Conservation (phyloP, 441 rosid genomes). For the Erodium chrysanthum region DNA sequence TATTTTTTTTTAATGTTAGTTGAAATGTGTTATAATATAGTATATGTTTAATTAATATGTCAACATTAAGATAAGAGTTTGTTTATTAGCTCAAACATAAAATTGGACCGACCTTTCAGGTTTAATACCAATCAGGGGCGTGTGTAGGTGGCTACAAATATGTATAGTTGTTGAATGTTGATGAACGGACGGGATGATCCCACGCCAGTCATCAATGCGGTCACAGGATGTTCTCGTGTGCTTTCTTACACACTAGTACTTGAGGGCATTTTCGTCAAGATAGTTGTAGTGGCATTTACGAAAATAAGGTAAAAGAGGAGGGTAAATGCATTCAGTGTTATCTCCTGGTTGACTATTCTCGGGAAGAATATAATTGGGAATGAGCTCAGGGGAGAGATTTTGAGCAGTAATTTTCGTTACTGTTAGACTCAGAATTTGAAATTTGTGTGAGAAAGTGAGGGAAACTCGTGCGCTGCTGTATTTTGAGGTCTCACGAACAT, state of each 20-base stretch:
- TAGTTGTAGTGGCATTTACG: neutral
- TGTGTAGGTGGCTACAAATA: no score
- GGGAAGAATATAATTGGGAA: neutral
- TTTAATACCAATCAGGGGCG: no score
- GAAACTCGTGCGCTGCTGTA: neutral
- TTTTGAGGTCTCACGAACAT: constrained; percentile 2
- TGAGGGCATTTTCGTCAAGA: neutral
- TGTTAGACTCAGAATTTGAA: constrained; percentile 3
- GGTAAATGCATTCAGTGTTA: neutral
- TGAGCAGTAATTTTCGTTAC: constrained; percentile 1
- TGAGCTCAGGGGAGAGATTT: constrained; percentile 4
- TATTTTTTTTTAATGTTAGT: no score
- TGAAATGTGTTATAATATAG: no score
- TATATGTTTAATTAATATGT: no score
- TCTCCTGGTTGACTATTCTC: neutral
- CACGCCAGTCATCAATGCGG: neutral
- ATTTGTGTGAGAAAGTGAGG: neutral
- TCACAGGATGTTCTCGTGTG: no score
- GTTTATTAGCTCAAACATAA: no score
- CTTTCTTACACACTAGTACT: no score
- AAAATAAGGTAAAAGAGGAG: neutral
- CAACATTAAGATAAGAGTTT: no score
- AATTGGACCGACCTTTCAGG: no score
- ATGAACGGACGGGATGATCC: neutral
- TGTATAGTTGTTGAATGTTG: neutral